These are phyloP conservation scores for Triticum timopheevii DNA, from an alignment of 176 grass and related monocot genomes.

Conservation along the genomic window DNA sequence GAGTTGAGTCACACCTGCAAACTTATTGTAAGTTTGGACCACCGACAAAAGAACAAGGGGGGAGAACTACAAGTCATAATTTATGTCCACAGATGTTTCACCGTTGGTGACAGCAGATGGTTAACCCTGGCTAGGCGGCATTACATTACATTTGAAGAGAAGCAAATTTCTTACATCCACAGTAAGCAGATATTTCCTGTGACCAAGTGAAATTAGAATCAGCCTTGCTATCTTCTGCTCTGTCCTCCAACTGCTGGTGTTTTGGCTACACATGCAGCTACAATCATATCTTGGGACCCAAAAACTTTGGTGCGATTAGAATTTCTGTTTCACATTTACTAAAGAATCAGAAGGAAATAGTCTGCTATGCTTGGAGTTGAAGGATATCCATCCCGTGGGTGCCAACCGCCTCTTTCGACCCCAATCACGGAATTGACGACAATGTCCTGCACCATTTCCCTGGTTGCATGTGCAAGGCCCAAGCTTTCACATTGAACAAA, in stretches of 20 bases:
- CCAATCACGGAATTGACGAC: constrained; percentile 24
- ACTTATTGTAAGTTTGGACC: not conserved
- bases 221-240: constrained; percentile 29
- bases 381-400: constrained; percentile 21
- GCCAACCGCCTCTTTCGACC: constrained; percentile 31
- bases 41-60: not conserved
- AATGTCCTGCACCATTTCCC: constrained; percentile 22
- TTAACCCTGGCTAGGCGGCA: constrained; percentile 34
- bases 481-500: constrained; percentile 31
- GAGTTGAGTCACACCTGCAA: not conserved
- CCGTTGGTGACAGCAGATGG: constrained; percentile 20
- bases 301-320: constrained; percentile 41
- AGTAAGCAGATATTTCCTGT: constrained; percentile 13
- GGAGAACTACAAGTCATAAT: not conserved
- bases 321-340: constrained; percentile 57
- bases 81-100: not conserved
- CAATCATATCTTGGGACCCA: constrained; percentile 44
- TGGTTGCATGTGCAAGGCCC: constrained; percentile 36
- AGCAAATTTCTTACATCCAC: constrained; percentile 2
- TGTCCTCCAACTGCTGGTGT: constrained; percentile 35
- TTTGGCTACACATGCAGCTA: constrained; percentile 47
- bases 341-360: constrained; percentile 49
- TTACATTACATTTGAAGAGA: constrained; percentile 37
- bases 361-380: not conserved
- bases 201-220: constrained; percentile 40